Conservation (phyloP, 1,139 yeast species). For the Debaryomyces singareniensis region DNA sequence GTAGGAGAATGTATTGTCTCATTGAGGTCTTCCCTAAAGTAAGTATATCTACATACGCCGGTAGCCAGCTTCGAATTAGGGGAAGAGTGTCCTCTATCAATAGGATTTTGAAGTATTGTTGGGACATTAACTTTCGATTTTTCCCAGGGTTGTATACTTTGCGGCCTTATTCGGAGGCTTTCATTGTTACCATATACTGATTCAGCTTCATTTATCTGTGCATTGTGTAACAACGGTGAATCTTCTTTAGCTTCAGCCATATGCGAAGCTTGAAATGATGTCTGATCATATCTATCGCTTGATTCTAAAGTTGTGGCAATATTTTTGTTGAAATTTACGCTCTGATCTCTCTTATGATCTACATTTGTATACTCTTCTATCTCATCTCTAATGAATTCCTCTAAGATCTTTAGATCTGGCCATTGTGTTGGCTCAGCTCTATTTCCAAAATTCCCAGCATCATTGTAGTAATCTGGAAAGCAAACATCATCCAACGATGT, state of each 20-base stretch:
- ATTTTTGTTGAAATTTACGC: conserved; percentile 21
- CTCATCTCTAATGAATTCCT: conserved; percentile 74
- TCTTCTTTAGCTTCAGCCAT: conserved; percentile 10
- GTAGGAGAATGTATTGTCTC: conserved; percentile 88
- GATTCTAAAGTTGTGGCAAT: conserved; percentile 11
- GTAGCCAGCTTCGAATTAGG: conserved; percentile 1
- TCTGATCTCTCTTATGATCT: conserved; percentile 10
- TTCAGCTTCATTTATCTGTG: conserved; percentile 61
- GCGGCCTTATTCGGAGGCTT: conserved; percentile 65
- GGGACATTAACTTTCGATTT: conserved; percentile 27
- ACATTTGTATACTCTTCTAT: conserved; percentile 20
- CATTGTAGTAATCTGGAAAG: conserved; percentile 51
- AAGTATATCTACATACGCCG: conserved; percentile 62
- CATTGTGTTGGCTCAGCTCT: conserved; percentile 32
- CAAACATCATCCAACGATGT: conserved; percentile 84
- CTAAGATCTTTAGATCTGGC: conserved; percentile 77
- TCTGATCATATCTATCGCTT: not conserved
- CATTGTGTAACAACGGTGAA: conserved; percentile 26
- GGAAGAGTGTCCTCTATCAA: conserved; percentile 8
- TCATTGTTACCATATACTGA: conserved; percentile 31
- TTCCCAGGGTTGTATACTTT: conserved; percentile 74
- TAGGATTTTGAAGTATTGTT: conserved; percentile 18
- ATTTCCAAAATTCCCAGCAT: conserved; percentile 15
- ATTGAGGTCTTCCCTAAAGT: conserved; percentile 83
- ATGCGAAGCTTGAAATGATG: not conserved